These are phyloP conservation scores for Westerdykella aurantiaca DNA, from an alignment of 2,329 filamentous ascomycete species.

Conservation along the genomic window DNA sequence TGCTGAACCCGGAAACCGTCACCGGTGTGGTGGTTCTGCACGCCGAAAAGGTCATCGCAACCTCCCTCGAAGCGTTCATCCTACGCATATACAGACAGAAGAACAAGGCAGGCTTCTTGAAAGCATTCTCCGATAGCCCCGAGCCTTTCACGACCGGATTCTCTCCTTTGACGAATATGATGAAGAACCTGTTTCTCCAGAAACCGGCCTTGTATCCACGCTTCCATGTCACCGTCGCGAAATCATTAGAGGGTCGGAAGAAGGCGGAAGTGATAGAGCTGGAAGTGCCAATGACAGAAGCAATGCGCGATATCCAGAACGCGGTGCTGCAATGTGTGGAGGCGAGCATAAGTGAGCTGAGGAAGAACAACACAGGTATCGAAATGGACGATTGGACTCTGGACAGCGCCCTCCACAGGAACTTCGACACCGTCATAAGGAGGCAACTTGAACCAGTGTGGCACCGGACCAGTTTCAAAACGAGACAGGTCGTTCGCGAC, in stretches of 20 bases:
- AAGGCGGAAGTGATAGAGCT: slow-evolving; percentile 97
- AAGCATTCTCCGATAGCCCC: slow-evolving; percentile 90
- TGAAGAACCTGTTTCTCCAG: slow-evolving; percentile 84
- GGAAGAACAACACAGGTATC: slow-evolving; percentile 80
- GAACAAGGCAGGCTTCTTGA: slow-evolving; percentile 90
- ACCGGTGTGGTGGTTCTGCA: slow-evolving; percentile 85
- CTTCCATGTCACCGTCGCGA: slow-evolving; percentile 85
- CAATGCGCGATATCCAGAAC: slow-evolving; percentile 89
- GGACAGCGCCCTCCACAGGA: slow-evolving; percentile 85
- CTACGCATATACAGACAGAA: slow-evolving; percentile 87
- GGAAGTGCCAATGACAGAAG: slow-evolving; percentile 91
- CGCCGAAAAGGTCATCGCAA: slow-evolving; percentile 78
- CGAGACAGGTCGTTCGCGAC: slow-evolving; percentile 88
- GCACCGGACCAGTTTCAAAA: slow-evolving; percentile 94
- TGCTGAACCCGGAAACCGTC: slow-evolving; percentile 76
- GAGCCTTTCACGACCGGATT: slow-evolving; percentile 88
- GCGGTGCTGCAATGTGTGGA: slow-evolving; percentile 95
- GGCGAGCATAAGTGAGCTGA: slow-evolving; percentile 86
- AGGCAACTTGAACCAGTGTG: slow-evolving; percentile 92
- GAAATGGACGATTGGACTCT: slow-evolving; percentile 97
- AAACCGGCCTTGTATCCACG: slow-evolving; percentile 88
- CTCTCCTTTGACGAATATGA: slow-evolving; percentile 78
- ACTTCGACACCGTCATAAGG: slow-evolving; percentile 83
- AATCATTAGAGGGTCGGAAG: slow-evolving; percentile 81
- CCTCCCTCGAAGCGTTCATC: slow-evolving; percentile 91